Base-by-base conservation (phyloP, 2,329 filamentous ascomycete genomes). In the Chalaropsis thielavioides region DNA sequence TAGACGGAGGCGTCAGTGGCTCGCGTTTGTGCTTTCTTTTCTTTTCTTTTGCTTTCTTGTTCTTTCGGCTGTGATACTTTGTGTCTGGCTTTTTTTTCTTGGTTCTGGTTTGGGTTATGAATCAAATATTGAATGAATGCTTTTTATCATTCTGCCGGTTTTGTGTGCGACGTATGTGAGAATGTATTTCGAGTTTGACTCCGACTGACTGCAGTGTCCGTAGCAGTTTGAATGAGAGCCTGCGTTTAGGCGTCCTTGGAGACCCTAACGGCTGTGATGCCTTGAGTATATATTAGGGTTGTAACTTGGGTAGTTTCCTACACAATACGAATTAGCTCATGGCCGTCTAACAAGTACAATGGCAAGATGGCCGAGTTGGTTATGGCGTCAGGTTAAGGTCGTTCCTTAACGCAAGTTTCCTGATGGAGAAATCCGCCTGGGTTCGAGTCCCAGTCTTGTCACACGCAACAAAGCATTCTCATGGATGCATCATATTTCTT, bases 361-460 rank as follows among this genome's bases (percentile, higher is more conserved):
- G 66, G 66, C 66, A 72, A 72, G 71, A 73, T 73, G 72, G 72
- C 72, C 71, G 71, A 73, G 71, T 73, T 73, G 71, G 71, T 73
- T 71, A 73, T 73, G 71, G 72, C 71, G 72, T 71, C 70, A 73
- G 72, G 71, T 73, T 73, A 73, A 73, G 72, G 72, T 71, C 66
- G 59, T 67, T 67, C 60, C 66, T 65, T 67, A 63, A 64, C 66
- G 62, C 62, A 67, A 67, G 63, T 67, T 62, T 67, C 62, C 58
- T 64, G 62, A 67, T 67, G 65, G 58, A 67, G 65, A 64, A 64
- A 67, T 67, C 63, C 58, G 66, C 66, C 59, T 64, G 62, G 66
- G 66, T 64, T 67, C 62, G 66, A 62, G 62, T 67, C 62, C 66
- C 62, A 67, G 66, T 67, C 62, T 67, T 67, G 65, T 64, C 65